Percentiles rank a stretch among this genome's conserved stretches.
Conservation (phyloP, 495 filamentous ascomycete species). For the Cetradonia linearis region DNA sequence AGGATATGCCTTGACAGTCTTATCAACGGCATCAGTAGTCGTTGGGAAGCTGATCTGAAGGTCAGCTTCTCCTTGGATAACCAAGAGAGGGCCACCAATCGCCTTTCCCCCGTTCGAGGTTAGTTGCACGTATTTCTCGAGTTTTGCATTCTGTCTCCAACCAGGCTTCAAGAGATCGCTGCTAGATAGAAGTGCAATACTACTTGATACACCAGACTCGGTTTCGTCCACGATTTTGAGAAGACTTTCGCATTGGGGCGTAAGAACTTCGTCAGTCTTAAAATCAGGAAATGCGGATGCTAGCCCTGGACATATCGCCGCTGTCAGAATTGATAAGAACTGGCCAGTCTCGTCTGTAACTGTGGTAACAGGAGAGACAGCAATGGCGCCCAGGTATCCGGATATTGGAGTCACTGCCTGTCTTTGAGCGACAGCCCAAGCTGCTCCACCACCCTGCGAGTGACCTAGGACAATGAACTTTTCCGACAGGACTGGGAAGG, state of each 20-base stretch:
- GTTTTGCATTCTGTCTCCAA: no score
- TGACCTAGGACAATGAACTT: constrained; percentile 41
- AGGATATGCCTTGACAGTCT: neutral
- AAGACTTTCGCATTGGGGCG: constrained; percentile 25
- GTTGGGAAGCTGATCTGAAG: neutral
- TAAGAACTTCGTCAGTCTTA: constrained; percentile 23
- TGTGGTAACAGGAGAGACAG: constrained; percentile 32
- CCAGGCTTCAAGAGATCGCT: neutral
- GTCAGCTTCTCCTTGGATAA: neutral
- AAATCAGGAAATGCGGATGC: constrained; percentile 16
- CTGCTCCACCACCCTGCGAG: constrained; percentile 41
- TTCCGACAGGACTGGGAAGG: constrained; percentile 30
- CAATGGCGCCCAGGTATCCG: constrained; percentile 38
- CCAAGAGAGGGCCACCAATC: constrained; percentile 24
- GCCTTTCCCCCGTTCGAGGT: constrained; percentile 25
- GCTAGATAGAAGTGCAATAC: constrained; percentile 18
- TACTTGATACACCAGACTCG: constrained; percentile 30
- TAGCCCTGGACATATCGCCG: constrained; percentile 16
- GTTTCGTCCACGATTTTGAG: constrained; percentile 25
- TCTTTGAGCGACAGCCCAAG: constrained; percentile 38
- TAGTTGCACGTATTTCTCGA: constrained; percentile 7
- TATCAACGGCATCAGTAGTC: neutral
- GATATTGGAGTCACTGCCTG: constrained; percentile 25
- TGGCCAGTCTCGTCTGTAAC: constrained; percentile 21
- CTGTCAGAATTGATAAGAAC: constrained; percentile 10